A percentile compares a stretch with the other conserved stretches of the same genome.
Evolutionary conservation across 1,139 yeast species (phyloP).

Genomic region (Kurtzmaniella natalensis): DNA sequence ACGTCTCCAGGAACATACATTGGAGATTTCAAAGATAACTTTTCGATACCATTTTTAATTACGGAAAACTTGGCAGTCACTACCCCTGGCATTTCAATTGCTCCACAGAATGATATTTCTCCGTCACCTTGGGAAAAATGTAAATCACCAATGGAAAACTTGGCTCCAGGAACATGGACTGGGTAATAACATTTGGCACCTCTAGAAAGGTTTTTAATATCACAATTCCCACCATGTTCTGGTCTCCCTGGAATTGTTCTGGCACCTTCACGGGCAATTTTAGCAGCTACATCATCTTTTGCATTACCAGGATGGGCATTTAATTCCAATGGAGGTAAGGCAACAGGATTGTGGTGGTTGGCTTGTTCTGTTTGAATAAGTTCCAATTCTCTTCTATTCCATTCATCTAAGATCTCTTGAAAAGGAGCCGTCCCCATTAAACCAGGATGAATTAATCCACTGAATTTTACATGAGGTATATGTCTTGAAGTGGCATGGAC

Average conservation of each 20-base stretch:
- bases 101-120: slow-evolving; percentile 50
- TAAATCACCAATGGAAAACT: slow-evolving; percentile 43
- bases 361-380: slow-evolving; percentile 28
- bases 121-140: slow-evolving; percentile 53
- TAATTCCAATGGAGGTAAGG: slow-evolving; percentile 32
- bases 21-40: slow-evolving; percentile 38
- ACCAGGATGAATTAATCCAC: slow-evolving; percentile 45
- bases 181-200: slow-evolving; percentile 48
- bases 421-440: slow-evolving; percentile 48
- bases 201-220: slow-evolving; percentile 43
- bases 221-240: slow-evolving; percentile 51
- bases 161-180: slow-evolving; percentile 43
- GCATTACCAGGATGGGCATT: slow-evolving; percentile 39
- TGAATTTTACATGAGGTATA: slow-evolving; percentile 43
- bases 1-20: slow-evolving; percentile 48
- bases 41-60: slow-evolving; percentile 37
- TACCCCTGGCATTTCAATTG: slow-evolving; percentile 49
- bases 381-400: slow-evolving; percentile 39
- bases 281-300: slow-evolving; percentile 17
- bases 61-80: slow-evolving; percentile 36
- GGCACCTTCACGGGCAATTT: slow-evolving; percentile 39
- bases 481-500: slow-evolving; percentile 45
- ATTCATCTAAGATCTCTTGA: slow-evolving; percentile 33
- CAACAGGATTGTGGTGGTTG: slow-evolving; percentile 30
- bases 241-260: slow-evolving; percentile 51